A percentile compares a stretch with the other conserved stretches of the same genome.
These are phyloP conservation scores for Gillenia trifoliata DNA, from an alignment of 306 rosid genomes.

Conservation along the genomic window DNA sequence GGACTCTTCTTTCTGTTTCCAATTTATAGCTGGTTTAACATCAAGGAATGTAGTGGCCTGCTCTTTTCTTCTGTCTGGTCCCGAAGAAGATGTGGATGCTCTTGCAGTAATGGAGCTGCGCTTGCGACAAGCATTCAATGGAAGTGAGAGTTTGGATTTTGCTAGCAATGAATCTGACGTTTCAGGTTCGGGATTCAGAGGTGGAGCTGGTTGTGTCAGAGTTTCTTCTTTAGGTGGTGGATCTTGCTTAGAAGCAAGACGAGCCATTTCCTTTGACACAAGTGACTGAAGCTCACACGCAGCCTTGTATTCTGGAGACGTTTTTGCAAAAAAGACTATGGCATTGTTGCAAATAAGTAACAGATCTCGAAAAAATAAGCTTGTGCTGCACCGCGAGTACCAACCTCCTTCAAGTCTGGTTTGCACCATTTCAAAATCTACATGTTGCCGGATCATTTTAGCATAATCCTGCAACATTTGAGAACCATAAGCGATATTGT, in stretches of 20 bases:
- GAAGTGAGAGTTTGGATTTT: constrained; percentile 26
- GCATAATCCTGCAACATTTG: constrained; percentile 17
- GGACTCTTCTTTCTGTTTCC: constrained; percentile 20
- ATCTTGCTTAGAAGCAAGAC: background rate
- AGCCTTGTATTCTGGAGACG: constrained; percentile 12
- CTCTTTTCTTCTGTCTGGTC: constrained; percentile 19
- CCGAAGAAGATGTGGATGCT: constrained; percentile 28
- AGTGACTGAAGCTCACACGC: constrained; percentile 23
- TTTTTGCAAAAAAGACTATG: constrained; percentile 10
- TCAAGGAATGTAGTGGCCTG: background rate
- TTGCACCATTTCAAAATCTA: constrained; percentile 23
- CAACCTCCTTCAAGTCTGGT: constrained; percentile 25
- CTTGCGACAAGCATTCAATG: constrained; percentile 28
- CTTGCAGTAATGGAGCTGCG: constrained; percentile 32
- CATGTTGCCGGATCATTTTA: constrained; percentile 17
- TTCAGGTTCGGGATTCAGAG: constrained; percentile 13
- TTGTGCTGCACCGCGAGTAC: constrained; percentile 17
- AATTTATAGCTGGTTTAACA: constrained; percentile 15
- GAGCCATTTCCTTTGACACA: constrained; percentile 16
- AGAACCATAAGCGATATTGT: background rate
- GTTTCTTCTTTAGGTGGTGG: constrained; percentile 8
- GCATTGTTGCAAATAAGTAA: constrained; percentile 23
- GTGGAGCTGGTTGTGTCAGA: background rate
- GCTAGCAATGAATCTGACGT: constrained; percentile 15
- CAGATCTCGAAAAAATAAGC: constrained; percentile 23